A percentile compares a stretch with the other conserved stretches of the same genome.
These are phyloP conservation scores for Hymenoscyphus salicellus DNA, from an alignment of 2,329 filamentous ascomycete species.

Conservation along the genomic window DNA sequence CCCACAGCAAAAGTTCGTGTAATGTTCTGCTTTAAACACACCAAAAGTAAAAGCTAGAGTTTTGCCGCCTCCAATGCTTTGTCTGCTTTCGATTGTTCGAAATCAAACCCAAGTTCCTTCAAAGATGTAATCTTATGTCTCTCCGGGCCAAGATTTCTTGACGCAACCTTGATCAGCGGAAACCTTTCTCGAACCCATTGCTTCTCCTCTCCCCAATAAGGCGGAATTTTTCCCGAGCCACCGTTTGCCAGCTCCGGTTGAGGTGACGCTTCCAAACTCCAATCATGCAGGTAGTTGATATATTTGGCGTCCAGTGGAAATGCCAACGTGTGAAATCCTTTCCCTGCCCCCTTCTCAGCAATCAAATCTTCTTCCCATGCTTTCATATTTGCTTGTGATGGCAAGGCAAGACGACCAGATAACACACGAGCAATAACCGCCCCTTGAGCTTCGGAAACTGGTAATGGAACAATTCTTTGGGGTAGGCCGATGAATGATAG, in stretches of 20 bases:
- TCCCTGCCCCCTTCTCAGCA: background rate
- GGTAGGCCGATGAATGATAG: slow-evolving; percentile 1
- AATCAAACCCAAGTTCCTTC: slow-evolving; percentile 1
- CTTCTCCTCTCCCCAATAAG: slow-evolving; percentile 1
- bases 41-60: background rate
- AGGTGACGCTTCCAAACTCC: background rate
- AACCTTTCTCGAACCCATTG: background rate
- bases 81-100: background rate
- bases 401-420: background rate
- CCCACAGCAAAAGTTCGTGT: background rate
- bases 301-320: background rate
- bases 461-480: background rate
- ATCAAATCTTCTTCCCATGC: background rate
- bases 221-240: background rate
- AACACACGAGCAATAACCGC: background rate
- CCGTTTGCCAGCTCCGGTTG: background rate
- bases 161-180: background rate
- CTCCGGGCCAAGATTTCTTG: background rate
- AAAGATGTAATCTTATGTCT: background rate
- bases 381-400: background rate
- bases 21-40: background rate
- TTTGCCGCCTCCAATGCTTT: background rate
- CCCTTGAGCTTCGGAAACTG: background rate
- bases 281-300: background rate
- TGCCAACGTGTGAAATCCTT: background rate